Percentiles rank a stretch among this genome's conserved stretches.
Conservation (phyloP, 768 basidiomycete genomes). For the Tricholoma bakamatsutake region DNA sequence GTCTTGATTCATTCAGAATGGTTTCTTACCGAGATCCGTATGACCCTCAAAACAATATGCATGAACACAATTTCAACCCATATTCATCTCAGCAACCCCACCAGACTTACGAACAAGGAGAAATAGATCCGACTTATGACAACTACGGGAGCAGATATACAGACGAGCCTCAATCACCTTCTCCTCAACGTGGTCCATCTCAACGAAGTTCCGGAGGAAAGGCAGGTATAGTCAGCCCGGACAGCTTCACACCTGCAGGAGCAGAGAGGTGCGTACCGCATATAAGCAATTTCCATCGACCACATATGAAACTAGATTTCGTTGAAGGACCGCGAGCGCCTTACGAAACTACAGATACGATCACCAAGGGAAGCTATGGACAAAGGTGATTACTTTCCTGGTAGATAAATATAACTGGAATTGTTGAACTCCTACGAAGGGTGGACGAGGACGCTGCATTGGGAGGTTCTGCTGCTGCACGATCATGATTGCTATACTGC, state of each 20-base stretch:
- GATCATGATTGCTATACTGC: conserved; percentile 55
- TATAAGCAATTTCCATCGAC: not conserved
- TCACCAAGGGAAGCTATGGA: conserved; percentile 63
- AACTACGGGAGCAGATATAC: conserved; percentile 30
- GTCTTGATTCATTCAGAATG: conserved; percentile 27
- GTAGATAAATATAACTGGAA: not conserved
- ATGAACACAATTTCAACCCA: conserved; percentile 39
- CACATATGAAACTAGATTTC: not conserved
- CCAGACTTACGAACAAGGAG: conserved; percentile 48
- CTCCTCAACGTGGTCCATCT: conserved; percentile 18
- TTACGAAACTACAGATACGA: conserved; percentile 50
- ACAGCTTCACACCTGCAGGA: not conserved
- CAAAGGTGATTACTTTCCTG: conserved; percentile 36
- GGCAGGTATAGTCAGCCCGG: not conserved
- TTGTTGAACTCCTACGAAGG: conserved; percentile 30
- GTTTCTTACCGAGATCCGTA: conserved; percentile 51
- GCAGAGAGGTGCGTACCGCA: conserved; percentile 11
- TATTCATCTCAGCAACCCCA: conserved; percentile 39
- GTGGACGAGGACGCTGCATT: conserved; percentile 52
- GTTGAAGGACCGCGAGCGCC: conserved; percentile 32
- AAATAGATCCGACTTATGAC: conserved; percentile 24
- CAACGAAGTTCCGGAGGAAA: conserved; percentile 13
- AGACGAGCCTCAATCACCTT: conserved; percentile 30
- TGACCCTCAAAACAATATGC: conserved; percentile 21
- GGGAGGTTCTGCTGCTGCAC: conserved; percentile 76